These are phyloP conservation scores for Entophlyctis luteolus DNA, from an alignment of 192 early-diverging fungal genomes.

Conservation along the genomic window DNA sequence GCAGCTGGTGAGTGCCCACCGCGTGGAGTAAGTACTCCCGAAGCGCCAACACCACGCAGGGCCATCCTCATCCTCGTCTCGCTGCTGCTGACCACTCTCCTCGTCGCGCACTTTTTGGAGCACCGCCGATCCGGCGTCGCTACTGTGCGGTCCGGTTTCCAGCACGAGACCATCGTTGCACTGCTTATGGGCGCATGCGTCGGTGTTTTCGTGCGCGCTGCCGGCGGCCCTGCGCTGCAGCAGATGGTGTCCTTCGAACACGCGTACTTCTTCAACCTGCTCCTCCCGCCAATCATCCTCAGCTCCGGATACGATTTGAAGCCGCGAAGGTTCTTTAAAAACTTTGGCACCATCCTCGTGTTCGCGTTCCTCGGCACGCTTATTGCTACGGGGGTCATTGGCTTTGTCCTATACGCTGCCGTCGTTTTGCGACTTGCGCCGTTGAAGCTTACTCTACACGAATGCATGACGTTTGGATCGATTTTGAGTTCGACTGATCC, in stretches of 20 bases:
- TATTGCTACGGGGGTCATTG: conserved; percentile 86
- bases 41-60: conserved; percentile 12
- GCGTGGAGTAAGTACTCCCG: neutral
- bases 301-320: conserved; percentile 96
- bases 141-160: conserved; percentile 76
- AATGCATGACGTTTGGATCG: conserved; percentile 91
- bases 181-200: conserved; percentile 74
- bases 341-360: conserved; percentile 82
- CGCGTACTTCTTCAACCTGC: conserved; percentile 87
- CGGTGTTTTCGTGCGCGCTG: conserved; percentile 34
- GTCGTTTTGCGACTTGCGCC: conserved; percentile 67
- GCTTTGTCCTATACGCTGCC: conserved; percentile 67
- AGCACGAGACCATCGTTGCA: conserved; percentile 96
- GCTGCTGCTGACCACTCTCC: conserved; percentile 78
- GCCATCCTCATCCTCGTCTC: conserved; percentile 83
- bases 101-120: conserved; percentile 87
- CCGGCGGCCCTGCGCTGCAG: neutral
- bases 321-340: conserved; percentile 78
- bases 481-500: conserved; percentile 96
- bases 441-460: conserved; percentile 72
- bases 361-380: conserved; percentile 94
- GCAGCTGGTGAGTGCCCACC: conserved; percentile 8
- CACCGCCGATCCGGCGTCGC: no score
- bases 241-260: conserved; percentile 19
- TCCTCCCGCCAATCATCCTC: conserved; percentile 95